phyloP scores from a whole-genome alignment of 139 green algal genomes.

The Chlorella sp. region DNA sequence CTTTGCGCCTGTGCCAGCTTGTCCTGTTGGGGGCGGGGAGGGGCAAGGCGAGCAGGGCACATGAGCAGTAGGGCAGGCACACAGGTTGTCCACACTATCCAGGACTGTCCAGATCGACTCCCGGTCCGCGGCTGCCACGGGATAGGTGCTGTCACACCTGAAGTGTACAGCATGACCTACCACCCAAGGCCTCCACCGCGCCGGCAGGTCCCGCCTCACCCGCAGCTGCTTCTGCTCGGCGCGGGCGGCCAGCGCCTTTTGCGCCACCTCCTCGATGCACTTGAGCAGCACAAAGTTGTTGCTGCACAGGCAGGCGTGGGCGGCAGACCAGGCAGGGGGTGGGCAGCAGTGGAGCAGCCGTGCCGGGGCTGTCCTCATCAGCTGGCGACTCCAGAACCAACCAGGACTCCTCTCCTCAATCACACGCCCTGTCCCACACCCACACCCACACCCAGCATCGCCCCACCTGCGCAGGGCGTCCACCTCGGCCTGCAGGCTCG shows the following conservation, averaged over 20 bases:
- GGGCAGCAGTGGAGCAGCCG: no score
- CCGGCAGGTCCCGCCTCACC: neutral
- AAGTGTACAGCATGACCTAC: no score
- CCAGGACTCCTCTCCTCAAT: no score
- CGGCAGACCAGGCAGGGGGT: no score
- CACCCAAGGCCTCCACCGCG: no score
- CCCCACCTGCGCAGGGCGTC: neutral
- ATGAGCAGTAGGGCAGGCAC: neutral
- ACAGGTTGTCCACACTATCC: neutral
- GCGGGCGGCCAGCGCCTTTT: slow-evolving; percentile 30
- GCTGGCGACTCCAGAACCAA: no score
- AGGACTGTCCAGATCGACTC: neutral
- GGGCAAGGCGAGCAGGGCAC: neutral
- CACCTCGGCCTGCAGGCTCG: slow-evolving; percentile 12
- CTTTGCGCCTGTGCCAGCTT: neutral
- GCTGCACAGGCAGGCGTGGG: neutral
- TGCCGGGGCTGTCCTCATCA: no score
- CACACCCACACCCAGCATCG: no score
- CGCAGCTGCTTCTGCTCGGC: neutral
- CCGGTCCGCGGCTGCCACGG: neutral
- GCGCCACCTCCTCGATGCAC: slow-evolving; percentile 44
- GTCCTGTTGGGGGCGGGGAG: neutral
- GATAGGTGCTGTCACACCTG: no score
- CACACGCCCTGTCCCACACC: no score
- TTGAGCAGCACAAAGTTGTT: slow-evolving; percentile 49